Percentiles rank a stretch among this genome's conserved stretches.
phyloP scores from a whole-genome alignment of 768 basidiomycete species.

The Pulveroboletus ravenelii region DNA sequence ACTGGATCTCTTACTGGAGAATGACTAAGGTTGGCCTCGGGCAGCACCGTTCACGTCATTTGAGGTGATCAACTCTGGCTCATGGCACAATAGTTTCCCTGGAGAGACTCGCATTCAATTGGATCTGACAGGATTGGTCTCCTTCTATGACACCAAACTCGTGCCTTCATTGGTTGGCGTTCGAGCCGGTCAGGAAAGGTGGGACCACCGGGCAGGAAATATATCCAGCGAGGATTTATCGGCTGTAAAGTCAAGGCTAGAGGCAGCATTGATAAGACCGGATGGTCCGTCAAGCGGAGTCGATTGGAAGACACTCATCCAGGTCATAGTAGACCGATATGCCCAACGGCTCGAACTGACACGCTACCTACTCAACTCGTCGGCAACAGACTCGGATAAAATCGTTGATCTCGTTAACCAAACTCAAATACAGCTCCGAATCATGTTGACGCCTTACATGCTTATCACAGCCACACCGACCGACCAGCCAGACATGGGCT shows the following conservation, averaged over 20 bases:
- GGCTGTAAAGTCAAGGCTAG: constrained; percentile 4
- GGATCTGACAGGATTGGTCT: constrained; percentile 31
- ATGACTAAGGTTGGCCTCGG: neutral
- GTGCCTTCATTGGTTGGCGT: constrained; percentile 27
- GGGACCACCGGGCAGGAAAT: constrained; percentile 28
- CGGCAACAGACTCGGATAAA: too few species aligned
- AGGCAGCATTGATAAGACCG: constrained; percentile 8
- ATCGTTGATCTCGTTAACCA: too few species aligned
- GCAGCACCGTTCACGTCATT: neutral
- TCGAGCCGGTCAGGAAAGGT: constrained; percentile 24
- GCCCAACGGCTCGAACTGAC: constrained; percentile 26
- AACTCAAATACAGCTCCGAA: constrained; percentile 9
- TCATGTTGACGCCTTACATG: constrained; percentile 29
- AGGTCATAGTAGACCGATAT: constrained; percentile 29
- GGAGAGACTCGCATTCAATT: constrained; percentile 34
- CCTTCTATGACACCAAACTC: constrained; percentile 34
- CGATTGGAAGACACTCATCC: constrained; percentile 33
- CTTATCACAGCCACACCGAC: constrained; percentile 11
- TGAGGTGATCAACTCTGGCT: constrained; percentile 14
- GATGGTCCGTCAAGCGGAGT: constrained; percentile 21
- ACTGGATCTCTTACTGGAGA: neutral
- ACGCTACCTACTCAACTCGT: too few species aligned
- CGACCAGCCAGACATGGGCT: constrained; percentile 7
- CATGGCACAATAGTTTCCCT: constrained; percentile 34
- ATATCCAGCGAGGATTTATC: constrained; percentile 24